Evolutionary conservation across 2,329 filamentous ascomycete species (phyloP).

Genomic region (Arachnomyces sp.): DNA sequence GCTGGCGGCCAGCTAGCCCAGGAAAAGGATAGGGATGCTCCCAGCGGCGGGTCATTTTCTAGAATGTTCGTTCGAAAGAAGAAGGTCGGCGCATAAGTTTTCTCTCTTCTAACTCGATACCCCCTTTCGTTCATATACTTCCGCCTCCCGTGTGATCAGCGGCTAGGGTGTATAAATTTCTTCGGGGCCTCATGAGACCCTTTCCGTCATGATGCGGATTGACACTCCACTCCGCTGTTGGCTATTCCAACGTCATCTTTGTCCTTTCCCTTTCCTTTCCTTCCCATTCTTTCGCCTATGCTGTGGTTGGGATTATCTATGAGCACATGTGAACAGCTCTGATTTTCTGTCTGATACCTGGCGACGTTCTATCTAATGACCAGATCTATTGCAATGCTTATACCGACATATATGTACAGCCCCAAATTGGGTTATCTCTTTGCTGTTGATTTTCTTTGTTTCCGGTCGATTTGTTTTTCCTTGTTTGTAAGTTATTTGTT

Average conservation of each 20-base stretch:
- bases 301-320: constrained; percentile 9
- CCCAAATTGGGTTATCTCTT: constrained; percentile 10
- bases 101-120: not conserved
- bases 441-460: constrained; percentile 7
- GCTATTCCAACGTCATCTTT: constrained; percentile 7
- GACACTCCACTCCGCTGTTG: constrained; percentile 7
- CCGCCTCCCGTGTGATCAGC: not conserved
- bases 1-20: constrained; percentile 9
- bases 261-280: constrained; percentile 11
- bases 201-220: too few relatives aligned
- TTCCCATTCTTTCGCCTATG: constrained; percentile 6
- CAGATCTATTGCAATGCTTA: not conserved
- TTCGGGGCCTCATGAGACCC: too few relatives aligned
- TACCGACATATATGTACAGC: constrained; percentile 9
- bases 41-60: constrained; percentile 13
- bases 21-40: too few relatives aligned
- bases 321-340: not conserved
- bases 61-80: constrained; percentile 21
- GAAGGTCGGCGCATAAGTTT: constrained; percentile 13
- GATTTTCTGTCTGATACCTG: too few relatives aligned
- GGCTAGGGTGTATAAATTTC: too few relatives aligned
- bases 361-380: too few relatives aligned
- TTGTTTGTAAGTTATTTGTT: constrained; percentile 2
- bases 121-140: not conserved
- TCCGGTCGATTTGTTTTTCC: constrained; percentile 2